Percentiles rank a stretch among this genome's conserved stretches.
Conservation (phyloP, 192 early-diverging fungal genomes). For the Coemansia sp. region DNA sequence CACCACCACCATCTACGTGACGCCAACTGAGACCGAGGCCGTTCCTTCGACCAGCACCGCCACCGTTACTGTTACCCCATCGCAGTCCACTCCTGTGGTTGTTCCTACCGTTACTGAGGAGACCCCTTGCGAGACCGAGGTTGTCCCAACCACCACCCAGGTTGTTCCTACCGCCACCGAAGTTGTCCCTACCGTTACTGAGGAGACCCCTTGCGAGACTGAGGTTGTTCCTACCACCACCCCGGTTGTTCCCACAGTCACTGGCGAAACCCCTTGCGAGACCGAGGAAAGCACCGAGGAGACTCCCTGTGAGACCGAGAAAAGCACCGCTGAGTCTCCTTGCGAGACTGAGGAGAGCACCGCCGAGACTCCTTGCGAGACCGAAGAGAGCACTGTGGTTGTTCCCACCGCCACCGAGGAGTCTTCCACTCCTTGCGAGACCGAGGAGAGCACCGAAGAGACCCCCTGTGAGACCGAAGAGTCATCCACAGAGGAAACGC, state of each 20-base stretch:
- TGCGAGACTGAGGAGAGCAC: constrained; percentile 15
- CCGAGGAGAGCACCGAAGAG: constrained; percentile 12
- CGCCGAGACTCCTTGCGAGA: constrained; percentile 23
- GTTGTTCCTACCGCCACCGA: background rate
- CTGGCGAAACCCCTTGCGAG: constrained; percentile 10
- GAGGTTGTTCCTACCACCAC: constrained; percentile 26
- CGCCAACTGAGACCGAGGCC: constrained; percentile 6
- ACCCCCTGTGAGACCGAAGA: constrained; percentile 12
- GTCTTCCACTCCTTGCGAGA: constrained; percentile 10
- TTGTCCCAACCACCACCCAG: too few species aligned
- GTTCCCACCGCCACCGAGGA: constrained; percentile 17
- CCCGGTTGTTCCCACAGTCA: constrained; percentile 16
- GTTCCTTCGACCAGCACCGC: constrained; percentile 10
- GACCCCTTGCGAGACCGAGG: constrained; percentile 18
- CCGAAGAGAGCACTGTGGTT: constrained; percentile 18
- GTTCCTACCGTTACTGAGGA: constrained; percentile 12
- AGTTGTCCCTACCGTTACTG: constrained; percentile 5
- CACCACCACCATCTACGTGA: constrained; percentile 25
- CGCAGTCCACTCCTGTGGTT: background rate
- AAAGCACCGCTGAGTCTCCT: constrained; percentile 18
- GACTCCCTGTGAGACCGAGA: constrained; percentile 24
- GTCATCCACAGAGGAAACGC: constrained; percentile 7
- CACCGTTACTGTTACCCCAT: constrained; percentile 13
- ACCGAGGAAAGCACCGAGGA: constrained; percentile 10
- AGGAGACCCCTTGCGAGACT: constrained; percentile 24